Percentiles rank a stretch among this genome's conserved stretches.
phyloP scores from a whole-genome alignment of 306 rosid genomes.

The Echinosophora koreensis region DNA sequence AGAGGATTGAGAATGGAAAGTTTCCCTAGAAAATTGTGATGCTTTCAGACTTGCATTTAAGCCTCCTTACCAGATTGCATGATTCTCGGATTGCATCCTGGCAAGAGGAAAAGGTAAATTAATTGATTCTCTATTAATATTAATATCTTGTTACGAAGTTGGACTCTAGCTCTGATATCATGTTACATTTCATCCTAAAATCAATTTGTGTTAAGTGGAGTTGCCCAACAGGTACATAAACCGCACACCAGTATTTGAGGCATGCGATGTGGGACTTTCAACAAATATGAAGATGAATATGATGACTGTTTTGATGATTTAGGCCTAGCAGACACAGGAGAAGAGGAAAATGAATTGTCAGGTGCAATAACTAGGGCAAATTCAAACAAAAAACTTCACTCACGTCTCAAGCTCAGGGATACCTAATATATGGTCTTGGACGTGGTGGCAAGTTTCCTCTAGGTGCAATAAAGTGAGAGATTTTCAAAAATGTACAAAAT shows the following conservation, averaged over 20 bases:
- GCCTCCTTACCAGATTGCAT: conserved; percentile 73
- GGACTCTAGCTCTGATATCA: no score
- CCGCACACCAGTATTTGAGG: no score
- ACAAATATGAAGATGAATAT: conserved; percentile 80
- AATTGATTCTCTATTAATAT: no score
- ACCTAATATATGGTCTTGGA: conserved; percentile 72
- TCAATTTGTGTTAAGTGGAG: no score
- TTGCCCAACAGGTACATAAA: no score
- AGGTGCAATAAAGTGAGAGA: conserved; percentile 68
- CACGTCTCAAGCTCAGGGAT: conserved; percentile 55
- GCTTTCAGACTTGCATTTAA: conserved; percentile 34
- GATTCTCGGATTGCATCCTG: conserved; percentile 67
- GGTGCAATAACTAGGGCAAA: conserved; percentile 76
- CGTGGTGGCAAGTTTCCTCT: conserved; percentile 80
- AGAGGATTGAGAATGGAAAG: background rate
- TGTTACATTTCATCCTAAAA: no score
- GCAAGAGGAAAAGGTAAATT: no score
- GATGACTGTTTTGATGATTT: conserved; percentile 80
- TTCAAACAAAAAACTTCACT: conserved; percentile 63
- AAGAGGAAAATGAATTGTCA: conserved; percentile 63
- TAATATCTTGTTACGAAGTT: no score
- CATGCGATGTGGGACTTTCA: no score
- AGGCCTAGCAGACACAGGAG: conserved; percentile 67
- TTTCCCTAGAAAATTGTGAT: background rate
- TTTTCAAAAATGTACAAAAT: no score